Conservation (phyloP, 495 filamentous ascomycete species). For the Trichocladium uniseriatum region DNA sequence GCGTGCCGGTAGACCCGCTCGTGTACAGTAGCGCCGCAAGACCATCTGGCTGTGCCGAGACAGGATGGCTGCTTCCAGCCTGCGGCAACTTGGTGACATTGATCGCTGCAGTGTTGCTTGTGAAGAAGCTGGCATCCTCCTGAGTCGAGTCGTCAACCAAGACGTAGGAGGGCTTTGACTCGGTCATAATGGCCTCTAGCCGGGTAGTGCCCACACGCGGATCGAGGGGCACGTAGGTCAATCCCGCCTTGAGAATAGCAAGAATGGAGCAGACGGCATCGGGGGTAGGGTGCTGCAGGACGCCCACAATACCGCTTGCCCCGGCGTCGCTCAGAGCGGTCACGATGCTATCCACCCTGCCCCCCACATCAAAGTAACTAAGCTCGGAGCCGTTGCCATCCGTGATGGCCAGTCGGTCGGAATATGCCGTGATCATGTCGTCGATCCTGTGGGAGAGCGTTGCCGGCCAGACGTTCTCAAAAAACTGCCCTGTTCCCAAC, state of each 20-base stretch:
- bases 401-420: not conserved
- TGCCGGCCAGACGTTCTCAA: not conserved
- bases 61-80: not conserved
- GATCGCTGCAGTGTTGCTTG: slow-evolving; percentile 18
- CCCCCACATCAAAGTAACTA: slow-evolving; percentile 14
- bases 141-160: not conserved
- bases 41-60: slow-evolving; percentile 1
- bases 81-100: not conserved
- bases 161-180: not conserved
- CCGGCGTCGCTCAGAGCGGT: not conserved
- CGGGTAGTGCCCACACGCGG: not conserved
- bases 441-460: not conserved
- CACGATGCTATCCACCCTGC: slow-evolving; percentile 11
- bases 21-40: slow-evolving; percentile 37
- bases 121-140: not conserved
- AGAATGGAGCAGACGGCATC: not conserved
- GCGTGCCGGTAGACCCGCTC: slow-evolving; percentile 39
- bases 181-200: not conserved
- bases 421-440: not conserved
- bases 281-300: not conserved
- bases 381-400: not conserved
- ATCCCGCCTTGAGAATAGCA: not conserved
- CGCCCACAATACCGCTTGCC: not conserved
- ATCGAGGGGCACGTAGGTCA: not conserved
- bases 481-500: not conserved